phyloP scores from a whole-genome alignment of 2,329 filamentous ascomycete species.

The Penicillium concentricum region DNA sequence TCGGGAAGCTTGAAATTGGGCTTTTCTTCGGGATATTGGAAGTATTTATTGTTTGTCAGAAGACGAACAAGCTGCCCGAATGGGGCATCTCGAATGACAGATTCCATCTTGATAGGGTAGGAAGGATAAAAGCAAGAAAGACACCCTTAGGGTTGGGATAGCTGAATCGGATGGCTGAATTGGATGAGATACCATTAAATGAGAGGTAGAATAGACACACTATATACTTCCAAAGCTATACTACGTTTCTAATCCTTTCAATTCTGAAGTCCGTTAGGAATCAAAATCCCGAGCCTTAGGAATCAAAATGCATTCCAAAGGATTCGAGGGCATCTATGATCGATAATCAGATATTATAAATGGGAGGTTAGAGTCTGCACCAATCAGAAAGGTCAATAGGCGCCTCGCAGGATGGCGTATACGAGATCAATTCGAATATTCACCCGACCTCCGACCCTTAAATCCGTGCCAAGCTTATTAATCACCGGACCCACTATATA shows the following conservation, averaged over 20 bases:
- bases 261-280: background rate
- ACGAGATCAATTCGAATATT: background rate
- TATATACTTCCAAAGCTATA: background rate
- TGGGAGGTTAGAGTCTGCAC: background rate
- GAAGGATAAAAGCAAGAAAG: background rate
- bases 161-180: background rate
- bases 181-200: background rate
- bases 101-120: constrained; percentile 10
- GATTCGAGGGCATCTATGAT: background rate
- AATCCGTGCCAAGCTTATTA: background rate
- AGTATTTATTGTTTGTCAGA: constrained; percentile 42
- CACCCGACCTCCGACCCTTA: background rate
- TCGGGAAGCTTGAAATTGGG: constrained; percentile 31
- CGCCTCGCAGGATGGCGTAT: background rate
- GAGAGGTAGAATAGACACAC: background rate
- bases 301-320: background rate
- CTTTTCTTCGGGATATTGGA: constrained; percentile 48
- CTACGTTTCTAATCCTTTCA: background rate
- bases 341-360: background rate
- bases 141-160: background rate
- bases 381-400: background rate
- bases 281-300: background rate
- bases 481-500: too few species aligned
- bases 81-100: constrained; percentile 44
- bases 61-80: constrained; percentile 49